phyloP scores from a whole-genome alignment of 192 early-diverging fungal species.

The Coemansia sp. region DNA sequence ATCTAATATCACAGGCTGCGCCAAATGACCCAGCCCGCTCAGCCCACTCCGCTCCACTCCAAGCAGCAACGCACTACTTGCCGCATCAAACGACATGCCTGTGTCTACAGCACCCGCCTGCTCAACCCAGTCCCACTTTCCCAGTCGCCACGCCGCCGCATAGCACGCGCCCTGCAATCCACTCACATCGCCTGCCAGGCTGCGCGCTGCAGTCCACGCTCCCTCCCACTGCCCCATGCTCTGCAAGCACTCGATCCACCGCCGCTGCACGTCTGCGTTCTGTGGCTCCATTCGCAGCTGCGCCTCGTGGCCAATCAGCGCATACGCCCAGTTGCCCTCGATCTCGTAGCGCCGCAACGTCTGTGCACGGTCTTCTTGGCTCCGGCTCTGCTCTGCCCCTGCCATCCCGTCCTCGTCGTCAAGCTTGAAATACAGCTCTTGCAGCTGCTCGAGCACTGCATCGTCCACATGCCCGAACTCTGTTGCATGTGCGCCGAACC shows the following conservation, averaged over 20 bases:
- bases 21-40: conserved; percentile 11
- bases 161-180: conserved; percentile 36
- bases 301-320: conserved; percentile 53
- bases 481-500: conserved; percentile 22
- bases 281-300: conserved; percentile 35
- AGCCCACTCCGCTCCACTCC: background rate
- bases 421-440: conserved; percentile 48
- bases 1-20: background rate
- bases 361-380: conserved; percentile 25
- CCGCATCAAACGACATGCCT: conserved; percentile 24
- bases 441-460: conserved; percentile 27
- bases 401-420: conserved; percentile 48
- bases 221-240: conserved; percentile 56
- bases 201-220: conserved; percentile 47
- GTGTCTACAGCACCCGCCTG: background rate
- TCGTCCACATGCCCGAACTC: conserved; percentile 42
- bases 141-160: conserved; percentile 51
- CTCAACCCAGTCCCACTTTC: conserved; percentile 48
- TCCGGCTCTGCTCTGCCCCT: conserved; percentile 41
- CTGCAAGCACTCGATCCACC: conserved; percentile 50
- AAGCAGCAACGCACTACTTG: conserved; percentile 31
- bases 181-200: conserved; percentile 14
- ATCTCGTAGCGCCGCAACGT: conserved; percentile 46
- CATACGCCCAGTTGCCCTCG: conserved; percentile 54
- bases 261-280: conserved; percentile 28